Base-by-base conservation (phyloP, 1,284 basidiomycete species). In the Malassezia pachydermatis region DNA sequence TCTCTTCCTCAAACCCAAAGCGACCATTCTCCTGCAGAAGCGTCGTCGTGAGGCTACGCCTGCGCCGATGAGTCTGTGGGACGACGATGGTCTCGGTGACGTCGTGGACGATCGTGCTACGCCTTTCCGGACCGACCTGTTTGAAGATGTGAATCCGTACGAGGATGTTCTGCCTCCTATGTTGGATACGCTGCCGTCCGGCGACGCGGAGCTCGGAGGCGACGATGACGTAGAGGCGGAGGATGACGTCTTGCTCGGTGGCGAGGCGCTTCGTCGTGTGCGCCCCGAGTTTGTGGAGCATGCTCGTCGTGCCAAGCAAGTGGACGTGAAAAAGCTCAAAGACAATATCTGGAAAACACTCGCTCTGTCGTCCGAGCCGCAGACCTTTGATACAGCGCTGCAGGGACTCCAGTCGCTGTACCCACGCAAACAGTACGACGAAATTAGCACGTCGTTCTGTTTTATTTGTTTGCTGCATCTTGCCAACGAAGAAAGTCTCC, bases 371-470 rank as follows among this genome's bases (percentile, higher is more conserved):
- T 23, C 35, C n/a, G 58, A 53, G 1, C 11, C 52, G 38, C 57
- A 54, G 41, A 49, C 54, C 35, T 94, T 98, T 72, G 80, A 83
- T 45, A 78, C 79, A 41, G 88, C 98, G 55, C 85, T 98, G 57
- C 78, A 81, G 1, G 82, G 81, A 14, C 77, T 99, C 29, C 81
- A 85, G 58, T 78, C 76, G 42, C 79, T 83, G 7, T 98, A 98
- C 73, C 86, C 92, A 0, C 77, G 77, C 54, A 88, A 95, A 36
- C 94, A 90, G 76, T 85, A 98, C 83, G 82, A 85, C 37, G 94
- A 99, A 63, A 95, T 98, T 72, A 94, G 88, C 71, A 98, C 94
- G 8, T 94, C 88, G 55, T 98, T 95, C 80, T 98, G 92, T 74
- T 99, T 98, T 76, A 99, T 98, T 72, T 98, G 92, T 68, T 75